Evolutionary conservation across 1,284 basidiomycete genomes (phyloP).

Genomic region (Tylopilus sp.): DNA sequence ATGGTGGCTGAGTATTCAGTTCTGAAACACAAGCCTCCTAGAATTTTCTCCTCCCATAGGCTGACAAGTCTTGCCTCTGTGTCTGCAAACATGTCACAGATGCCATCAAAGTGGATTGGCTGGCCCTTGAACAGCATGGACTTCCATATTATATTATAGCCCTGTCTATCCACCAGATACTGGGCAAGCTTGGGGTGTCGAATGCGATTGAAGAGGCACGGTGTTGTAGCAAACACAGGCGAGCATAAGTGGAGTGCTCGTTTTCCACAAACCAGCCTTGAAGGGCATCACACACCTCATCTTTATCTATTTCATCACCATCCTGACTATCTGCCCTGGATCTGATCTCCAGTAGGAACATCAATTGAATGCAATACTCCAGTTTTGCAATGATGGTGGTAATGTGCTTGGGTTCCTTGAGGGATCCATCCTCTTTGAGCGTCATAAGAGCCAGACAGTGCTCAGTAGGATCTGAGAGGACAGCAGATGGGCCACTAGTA

Average conservation of each 20-base stretch:
- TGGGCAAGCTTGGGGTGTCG: conserved; percentile 24
- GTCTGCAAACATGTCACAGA: too few relatives aligned
- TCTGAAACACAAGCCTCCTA: too few relatives aligned
- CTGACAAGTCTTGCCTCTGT: too few relatives aligned
- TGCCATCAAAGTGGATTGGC: conserved; percentile 16
- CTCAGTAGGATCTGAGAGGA: conserved; percentile 38
- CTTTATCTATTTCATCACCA: too few relatives aligned
- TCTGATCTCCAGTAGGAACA: conserved; percentile 30
- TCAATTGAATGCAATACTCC: conserved; percentile 33
- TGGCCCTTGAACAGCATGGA: conserved; percentile 35
- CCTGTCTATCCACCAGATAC: conserved; percentile 39
- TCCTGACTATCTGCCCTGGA: too few relatives aligned
- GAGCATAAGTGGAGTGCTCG: conserved; percentile 31
- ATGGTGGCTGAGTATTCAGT: too few relatives aligned
- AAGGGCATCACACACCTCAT: neutral
- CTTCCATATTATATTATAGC: conserved; percentile 5
- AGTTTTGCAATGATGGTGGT: conserved; percentile 32
- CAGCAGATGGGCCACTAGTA: neutral
- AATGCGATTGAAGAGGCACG: conserved; percentile 31
- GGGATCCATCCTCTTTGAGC: conserved; percentile 32
- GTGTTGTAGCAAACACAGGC: conserved; percentile 34
- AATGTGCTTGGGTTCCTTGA: too few relatives aligned
- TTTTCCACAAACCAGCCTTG: conserved; percentile 35
- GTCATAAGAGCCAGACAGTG: conserved; percentile 26
- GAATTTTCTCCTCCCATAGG: too few relatives aligned